A percentile compares a stretch with the other conserved stretches of the same genome.
Evolutionary conservation across 164 flowering plant species (phyloP).

Genomic region (Nymphaea thermarum): DNA sequence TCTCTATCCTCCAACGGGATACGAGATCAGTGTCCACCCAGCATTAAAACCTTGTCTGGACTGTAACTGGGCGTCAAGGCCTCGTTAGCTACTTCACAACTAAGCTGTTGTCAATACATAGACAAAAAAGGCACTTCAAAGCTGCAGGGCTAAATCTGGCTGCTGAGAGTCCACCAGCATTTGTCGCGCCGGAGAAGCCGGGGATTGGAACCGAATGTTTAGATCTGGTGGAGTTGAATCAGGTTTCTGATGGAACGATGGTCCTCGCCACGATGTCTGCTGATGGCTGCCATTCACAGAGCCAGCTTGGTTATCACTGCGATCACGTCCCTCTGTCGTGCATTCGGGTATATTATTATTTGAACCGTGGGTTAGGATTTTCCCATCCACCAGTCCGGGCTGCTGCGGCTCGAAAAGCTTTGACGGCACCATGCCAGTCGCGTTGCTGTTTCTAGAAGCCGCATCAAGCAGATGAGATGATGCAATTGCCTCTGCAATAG

Average conservation of each 20-base stretch:
- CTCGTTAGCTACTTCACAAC: not conserved
- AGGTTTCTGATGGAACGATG: constrained; percentile 43
- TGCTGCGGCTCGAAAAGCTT: not conserved
- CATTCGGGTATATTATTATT: not conserved
- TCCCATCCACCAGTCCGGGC: not conserved
- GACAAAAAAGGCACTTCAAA: constrained; percentile 18
- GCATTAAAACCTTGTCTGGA: no score
- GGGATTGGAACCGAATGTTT: constrained; percentile 69
- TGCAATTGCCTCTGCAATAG: not conserved
- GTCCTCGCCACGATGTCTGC: constrained; percentile 47
- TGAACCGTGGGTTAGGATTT: not conserved
- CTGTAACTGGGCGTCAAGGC: no score
- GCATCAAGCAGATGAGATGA: not conserved
- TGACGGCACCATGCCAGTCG: not conserved
- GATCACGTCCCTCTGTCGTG: not conserved
- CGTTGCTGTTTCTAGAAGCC: not conserved
- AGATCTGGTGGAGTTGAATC: constrained; percentile 80
- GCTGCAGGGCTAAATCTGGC: constrained; percentile 94
- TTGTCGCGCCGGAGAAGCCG: constrained; percentile 67
- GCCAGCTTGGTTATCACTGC: not conserved
- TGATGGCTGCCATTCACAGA: constrained; percentile 10
- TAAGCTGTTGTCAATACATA: not conserved
- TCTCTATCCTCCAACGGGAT: no score
- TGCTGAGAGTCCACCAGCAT: constrained; percentile 66
- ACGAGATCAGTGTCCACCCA: no score